Conservation (phyloP, 257 asterid species). For the Knoxia roxburghii region DNA sequence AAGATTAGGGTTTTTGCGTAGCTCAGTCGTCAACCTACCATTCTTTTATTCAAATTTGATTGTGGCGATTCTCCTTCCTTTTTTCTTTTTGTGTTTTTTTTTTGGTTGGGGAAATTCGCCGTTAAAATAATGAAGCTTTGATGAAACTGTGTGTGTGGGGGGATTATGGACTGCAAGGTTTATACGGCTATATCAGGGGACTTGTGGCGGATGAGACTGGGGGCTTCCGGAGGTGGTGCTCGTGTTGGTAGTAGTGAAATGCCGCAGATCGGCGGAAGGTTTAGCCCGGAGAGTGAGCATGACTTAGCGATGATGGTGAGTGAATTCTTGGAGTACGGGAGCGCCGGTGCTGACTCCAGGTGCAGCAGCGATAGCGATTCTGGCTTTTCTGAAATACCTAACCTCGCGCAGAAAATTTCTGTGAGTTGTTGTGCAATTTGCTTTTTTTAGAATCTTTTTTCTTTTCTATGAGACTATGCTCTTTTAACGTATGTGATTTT, state of each 20-base stretch:
- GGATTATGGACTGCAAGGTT: conserved; percentile 51
- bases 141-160: conserved; percentile 18
- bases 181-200: conserved; percentile 36
- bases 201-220: conserved; percentile 37
- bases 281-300: conserved; percentile 66
- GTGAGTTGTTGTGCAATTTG: conserved; percentile 28
- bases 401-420: conserved; percentile 57
- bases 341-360: conserved; percentile 50
- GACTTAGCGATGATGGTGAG: conserved; percentile 78
- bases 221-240: conserved; percentile 24
- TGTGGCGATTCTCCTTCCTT: not conserved
- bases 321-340: conserved; percentile 68
- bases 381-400: conserved; percentile 45
- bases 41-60: conserved; percentile 1
- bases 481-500: not conserved
- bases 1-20: not conserved
- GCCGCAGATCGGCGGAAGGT: conserved; percentile 24
- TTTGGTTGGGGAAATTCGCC: too few species aligned
- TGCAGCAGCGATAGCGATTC: conserved; percentile 80
- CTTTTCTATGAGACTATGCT: too few species aligned
- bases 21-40: not conserved
- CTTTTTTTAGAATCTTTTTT: not conserved
- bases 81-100: too few species aligned
- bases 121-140: conserved; percentile 10
- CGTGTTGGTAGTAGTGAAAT: conserved; percentile 31